Conservation (phyloP, 2,329 filamentous ascomycete genomes). For the Cladosporium sp. region DNA sequence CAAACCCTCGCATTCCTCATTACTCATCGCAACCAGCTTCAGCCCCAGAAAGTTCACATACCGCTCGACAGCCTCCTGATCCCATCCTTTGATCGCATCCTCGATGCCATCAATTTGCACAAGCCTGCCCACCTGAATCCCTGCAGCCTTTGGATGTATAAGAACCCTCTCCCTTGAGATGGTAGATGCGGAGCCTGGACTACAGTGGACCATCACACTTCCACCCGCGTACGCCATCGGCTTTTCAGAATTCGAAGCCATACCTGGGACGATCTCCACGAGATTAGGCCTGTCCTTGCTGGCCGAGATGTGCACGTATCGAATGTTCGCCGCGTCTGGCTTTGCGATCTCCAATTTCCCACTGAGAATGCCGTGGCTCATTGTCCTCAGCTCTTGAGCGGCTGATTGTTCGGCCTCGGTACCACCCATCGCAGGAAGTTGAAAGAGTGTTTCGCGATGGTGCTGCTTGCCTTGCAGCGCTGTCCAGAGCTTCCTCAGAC, state of each 20-base stretch:
- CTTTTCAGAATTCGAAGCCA: background rate
- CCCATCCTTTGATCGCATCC: slow-evolving; percentile 3
- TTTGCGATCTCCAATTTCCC: background rate
- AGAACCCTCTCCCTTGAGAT: background rate
- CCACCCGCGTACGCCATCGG: background rate
- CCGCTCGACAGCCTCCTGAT: background rate
- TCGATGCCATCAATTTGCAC: slow-evolving; percentile 1
- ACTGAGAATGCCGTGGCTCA: background rate
- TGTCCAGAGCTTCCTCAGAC: background rate
- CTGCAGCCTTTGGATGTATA: background rate
- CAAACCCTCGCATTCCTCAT: background rate
- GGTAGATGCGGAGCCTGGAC: background rate
- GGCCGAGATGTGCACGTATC: background rate
- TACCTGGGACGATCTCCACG: background rate
- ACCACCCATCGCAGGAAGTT: background rate
- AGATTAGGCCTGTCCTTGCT: background rate
- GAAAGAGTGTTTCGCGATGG: background rate
- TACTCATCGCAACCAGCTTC: background rate
- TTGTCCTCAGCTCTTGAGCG: background rate
- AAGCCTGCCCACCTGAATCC: background rate
- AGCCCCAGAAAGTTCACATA: background rate
- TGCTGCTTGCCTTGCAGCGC: background rate
- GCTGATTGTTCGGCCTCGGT: background rate
- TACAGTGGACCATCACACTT: background rate
- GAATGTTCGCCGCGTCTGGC: background rate